Conservation (phyloP, 2,329 filamentous ascomycete genomes). For the Diaporthe velutina region DNA sequence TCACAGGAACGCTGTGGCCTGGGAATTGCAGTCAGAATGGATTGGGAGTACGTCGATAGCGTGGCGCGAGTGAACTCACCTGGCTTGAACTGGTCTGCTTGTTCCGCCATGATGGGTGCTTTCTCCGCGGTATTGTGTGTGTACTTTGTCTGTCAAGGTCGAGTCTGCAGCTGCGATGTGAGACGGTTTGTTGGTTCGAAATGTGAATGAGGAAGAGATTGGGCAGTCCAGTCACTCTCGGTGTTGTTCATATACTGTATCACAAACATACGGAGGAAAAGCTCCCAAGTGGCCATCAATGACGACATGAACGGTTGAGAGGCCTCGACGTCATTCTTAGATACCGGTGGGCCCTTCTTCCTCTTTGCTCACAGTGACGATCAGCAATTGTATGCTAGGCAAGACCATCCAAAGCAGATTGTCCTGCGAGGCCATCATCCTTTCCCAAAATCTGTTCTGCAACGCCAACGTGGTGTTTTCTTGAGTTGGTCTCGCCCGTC, state of each 20-base stretch:
- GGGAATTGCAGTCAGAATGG: background rate
- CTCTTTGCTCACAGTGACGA: conserved; percentile 26
- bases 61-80: conserved; percentile 43
- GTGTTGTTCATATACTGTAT: background rate
- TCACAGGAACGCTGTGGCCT: conserved; percentile 56
- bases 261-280: conserved; percentile 20
- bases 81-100: conserved; percentile 50
- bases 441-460: background rate
- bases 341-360: conserved; percentile 26
- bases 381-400: background rate
- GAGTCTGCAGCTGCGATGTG: background rate
- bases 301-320: conserved; percentile 35
- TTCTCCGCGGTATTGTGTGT: background rate
- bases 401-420: background rate
- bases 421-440: background rate
- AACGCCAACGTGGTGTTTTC: background rate
- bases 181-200: background rate
- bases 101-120: conserved; percentile 20
- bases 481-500: background rate
- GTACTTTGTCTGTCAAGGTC: background rate
- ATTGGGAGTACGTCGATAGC: background rate
- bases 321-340: conserved; percentile 37
- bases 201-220: background rate
- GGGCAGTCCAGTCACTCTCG: background rate
- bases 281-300: conserved; percentile 31